phyloP scores from a whole-genome alignment of 345 rosid genomes.

The Raphanus raphanistrum region DNA sequence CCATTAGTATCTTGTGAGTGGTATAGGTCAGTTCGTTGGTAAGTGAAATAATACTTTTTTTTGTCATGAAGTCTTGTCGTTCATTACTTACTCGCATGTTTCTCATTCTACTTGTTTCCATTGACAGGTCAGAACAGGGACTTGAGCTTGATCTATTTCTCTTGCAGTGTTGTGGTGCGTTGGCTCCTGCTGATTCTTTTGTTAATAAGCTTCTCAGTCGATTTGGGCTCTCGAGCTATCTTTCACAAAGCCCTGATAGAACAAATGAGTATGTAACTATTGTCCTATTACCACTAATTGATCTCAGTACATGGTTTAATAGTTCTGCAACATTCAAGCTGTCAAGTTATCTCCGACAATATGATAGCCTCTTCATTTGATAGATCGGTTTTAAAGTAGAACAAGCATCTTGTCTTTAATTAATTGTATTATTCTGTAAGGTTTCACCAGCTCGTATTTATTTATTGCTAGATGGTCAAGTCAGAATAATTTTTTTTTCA shows the following conservation, averaged over 20 bases:
- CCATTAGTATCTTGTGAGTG: slow-evolving; percentile 66
- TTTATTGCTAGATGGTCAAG: slow-evolving; percentile 13
- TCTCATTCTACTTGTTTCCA: slow-evolving; percentile 31
- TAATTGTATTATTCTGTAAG: neutral
- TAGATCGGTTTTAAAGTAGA: neutral
- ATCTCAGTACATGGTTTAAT: slow-evolving; percentile 10
- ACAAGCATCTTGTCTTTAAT: slow-evolving; percentile 4
- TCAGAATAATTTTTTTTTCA: slow-evolving; percentile 37
- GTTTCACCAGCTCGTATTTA: neutral
- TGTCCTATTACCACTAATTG: neutral
- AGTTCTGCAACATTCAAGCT: slow-evolving; percentile 17
- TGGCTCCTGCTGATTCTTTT: slow-evolving; percentile 87
- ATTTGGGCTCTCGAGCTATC: slow-evolving; percentile 74
- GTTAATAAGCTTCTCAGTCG: slow-evolving; percentile 71
- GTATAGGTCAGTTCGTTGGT: slow-evolving; percentile 88
- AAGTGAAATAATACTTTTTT: slow-evolving; percentile 33
- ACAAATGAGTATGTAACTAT: slow-evolving; percentile 60
- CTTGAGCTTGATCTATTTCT: slow-evolving; percentile 94
- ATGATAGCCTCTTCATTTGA: slow-evolving; percentile 2
- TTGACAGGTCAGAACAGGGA: slow-evolving; percentile 86
- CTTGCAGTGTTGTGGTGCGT: slow-evolving; percentile 94
- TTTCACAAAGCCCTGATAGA: slow-evolving; percentile 51
- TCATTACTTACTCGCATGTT: slow-evolving; percentile 18
- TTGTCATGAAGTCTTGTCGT: slow-evolving; percentile 12
- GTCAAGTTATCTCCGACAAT: slow-evolving; percentile 20